phyloP scores from a whole-genome alignment of 768 basidiomycete genomes.

The Albatrellus ellisii region DNA sequence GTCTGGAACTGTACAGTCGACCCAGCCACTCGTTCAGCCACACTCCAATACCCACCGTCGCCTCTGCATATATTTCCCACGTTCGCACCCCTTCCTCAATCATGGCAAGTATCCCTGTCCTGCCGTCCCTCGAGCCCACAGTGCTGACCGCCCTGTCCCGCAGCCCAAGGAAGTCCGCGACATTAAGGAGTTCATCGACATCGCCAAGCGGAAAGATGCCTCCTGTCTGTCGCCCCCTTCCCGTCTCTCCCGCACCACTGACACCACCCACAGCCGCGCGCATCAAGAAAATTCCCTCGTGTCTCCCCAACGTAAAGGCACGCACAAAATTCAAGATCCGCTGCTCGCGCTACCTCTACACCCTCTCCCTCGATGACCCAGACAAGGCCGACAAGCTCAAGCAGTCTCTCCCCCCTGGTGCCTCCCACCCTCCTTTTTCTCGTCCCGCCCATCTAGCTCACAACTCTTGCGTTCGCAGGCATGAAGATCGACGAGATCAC shows the following conservation, averaged over 20 bases:
- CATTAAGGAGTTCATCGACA: slow-evolving; percentile 98
- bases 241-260: neutral
- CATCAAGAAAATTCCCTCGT: slow-evolving; percentile 87
- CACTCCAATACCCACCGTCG: no score
- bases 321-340: slow-evolving; percentile 98
- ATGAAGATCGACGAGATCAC: slow-evolving; percentile 61
- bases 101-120: no score
- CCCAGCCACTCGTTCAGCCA: no score
- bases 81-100: no score
- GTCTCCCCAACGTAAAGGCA: slow-evolving; percentile 53
- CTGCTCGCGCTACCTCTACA: slow-evolving; percentile 95
- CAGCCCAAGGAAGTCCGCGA: slow-evolving; percentile 97
- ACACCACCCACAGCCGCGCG: slow-evolving; percentile 60
- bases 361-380: slow-evolving; percentile 88
- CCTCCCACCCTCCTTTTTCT: slow-evolving; percentile 18
- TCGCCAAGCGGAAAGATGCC: slow-evolving; percentile 95
- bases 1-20: no score
- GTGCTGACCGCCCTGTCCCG: no score
- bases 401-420: slow-evolving; percentile 91
- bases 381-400: slow-evolving; percentile 98
- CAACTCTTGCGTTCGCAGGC: slow-evolving; percentile 27
- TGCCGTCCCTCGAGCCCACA: no score
- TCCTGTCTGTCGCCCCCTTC: neutral
- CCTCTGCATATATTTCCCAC: no score
- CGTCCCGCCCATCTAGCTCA: neutral